Evolutionary conservation across 2,329 filamentous ascomycete species (phyloP).

Genomic region (Fusarium palustre): DNA sequence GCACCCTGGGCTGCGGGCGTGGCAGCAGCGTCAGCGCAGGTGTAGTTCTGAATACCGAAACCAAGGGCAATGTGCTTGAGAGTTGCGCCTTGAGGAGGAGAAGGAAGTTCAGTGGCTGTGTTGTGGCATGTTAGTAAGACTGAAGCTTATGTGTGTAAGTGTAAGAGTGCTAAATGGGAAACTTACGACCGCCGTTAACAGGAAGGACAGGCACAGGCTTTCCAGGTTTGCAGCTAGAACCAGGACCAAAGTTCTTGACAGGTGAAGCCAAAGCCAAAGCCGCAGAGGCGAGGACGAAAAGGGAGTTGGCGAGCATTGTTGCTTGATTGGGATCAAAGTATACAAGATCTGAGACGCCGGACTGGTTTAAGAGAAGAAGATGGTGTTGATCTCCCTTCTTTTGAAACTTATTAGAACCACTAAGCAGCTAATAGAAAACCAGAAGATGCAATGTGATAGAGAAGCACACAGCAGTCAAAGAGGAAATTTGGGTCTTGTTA

Average conservation of each 20-base stretch:
- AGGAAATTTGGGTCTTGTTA: constrained; percentile 25
- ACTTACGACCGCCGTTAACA: constrained; percentile 55
- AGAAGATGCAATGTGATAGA: constrained; percentile 14
- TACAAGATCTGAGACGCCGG: constrained; percentile 31
- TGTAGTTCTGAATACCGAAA: constrained; percentile 77
- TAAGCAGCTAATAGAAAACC: constrained; percentile 25
- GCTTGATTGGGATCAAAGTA: neutral
- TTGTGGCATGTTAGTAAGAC: constrained; percentile 31
- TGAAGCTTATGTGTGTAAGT: constrained; percentile 1
- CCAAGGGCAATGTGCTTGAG: constrained; percentile 70
- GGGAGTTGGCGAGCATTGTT: constrained; percentile 53
- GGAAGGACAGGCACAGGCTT: constrained; percentile 51
- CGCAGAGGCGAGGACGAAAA: constrained; percentile 52
- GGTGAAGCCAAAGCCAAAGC: constrained; percentile 50
- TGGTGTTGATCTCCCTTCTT: constrained; percentile 37
- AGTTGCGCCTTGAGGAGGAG: constrained; percentile 53
- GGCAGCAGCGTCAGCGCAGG: constrained; percentile 59
- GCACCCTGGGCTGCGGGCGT: constrained; percentile 62
- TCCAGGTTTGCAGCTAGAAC: constrained; percentile 34
- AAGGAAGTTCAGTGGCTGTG: constrained; percentile 58
- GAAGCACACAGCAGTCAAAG: neutral
- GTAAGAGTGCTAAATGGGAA: neutral
- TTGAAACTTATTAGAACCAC: constrained; percentile 11
- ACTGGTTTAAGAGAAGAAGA: constrained; percentile 23
- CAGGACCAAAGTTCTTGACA: constrained; percentile 27